These are phyloP conservation scores for Stagonosporopsis rhizophila DNA, from an alignment of 2,329 filamentous ascomycete genomes.

Conservation along the genomic window DNA sequence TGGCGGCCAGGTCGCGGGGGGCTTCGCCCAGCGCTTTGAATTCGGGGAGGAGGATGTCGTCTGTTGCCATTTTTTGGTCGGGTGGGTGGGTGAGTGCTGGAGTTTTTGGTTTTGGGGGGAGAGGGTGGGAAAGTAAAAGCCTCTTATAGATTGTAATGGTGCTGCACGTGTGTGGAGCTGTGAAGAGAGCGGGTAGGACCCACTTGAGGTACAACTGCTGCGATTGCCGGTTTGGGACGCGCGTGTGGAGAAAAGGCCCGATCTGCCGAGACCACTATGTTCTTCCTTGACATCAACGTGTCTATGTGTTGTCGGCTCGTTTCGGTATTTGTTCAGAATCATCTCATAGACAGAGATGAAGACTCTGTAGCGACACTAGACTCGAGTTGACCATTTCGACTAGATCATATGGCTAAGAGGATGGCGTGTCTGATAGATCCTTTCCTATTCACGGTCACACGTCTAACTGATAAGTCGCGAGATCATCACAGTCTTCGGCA, in stretches of 20 bases:
- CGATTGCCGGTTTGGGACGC: conserved; percentile 19
- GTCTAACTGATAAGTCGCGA: too few relatives aligned
- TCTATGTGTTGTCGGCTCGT: neutral
- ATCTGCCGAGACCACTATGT: conserved; percentile 1
- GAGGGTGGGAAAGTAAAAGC: neutral
- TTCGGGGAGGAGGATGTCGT: conserved; percentile 22
- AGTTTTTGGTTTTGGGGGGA: neutral
- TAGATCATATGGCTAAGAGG: too few relatives aligned
- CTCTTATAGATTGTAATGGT: conserved; percentile 6
- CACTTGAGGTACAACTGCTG: conserved; percentile 19
- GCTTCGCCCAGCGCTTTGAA: conserved; percentile 38
- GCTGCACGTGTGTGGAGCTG: conserved; percentile 12
- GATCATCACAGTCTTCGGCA: too few relatives aligned
- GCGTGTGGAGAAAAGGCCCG: conserved; percentile 1
- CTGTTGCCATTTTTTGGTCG: conserved; percentile 22
- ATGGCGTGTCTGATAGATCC: too few relatives aligned
- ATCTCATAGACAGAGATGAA: too few relatives aligned
- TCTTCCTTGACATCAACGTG: neutral
- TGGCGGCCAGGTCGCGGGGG: conserved; percentile 44
- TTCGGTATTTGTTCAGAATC: too few relatives aligned
- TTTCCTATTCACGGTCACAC: too few relatives aligned
- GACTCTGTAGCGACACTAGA: too few relatives aligned
- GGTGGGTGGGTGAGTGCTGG: neutral
- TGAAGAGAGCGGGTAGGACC: conserved; percentile 1
- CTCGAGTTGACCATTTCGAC: too few relatives aligned